Base-by-base conservation (phyloP, 2,329 filamentous ascomycete genomes). In the Sclerotinia borealis region DNA sequence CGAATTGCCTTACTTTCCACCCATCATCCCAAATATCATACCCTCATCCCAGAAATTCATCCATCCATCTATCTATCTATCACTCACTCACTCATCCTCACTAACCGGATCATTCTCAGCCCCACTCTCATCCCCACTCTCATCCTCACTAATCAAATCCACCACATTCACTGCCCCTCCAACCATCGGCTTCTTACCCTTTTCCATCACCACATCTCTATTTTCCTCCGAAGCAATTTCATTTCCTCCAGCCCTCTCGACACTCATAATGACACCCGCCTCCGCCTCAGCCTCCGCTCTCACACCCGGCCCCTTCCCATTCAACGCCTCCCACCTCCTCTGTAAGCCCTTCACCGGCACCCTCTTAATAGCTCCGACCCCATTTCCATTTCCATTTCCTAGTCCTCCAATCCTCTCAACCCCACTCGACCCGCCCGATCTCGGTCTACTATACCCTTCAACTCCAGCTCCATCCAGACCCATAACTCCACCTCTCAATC, bases 291-390 rank as follows among this genome's bases (percentile, higher is more conserved):
- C 29, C 7, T n/a, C 37, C n/a, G 19, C 27, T 15, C 17, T 48
- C 3, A 19, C 9, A 25, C 37, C 37, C 1, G 55, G 15, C 3
- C 43, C 25, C 34, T 47, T 54, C 34, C 59, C 59, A 36, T 63
- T 52, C 37, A 64, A 51, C 19, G 59, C 50, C 37, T 64, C 63
- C 63, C 63, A 64, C 17, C 27, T 56, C 43, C 59, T 31, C 36
- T 64, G 63, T 15, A 47, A 37, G 3, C 22, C 48, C 4, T 15
- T 22, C 15, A 62, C 51, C 1, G 59, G 63, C 1, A 64, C 59
- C 29, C 52, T 64, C 59, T 62, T 63, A 4, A 34, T 13, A 10
- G 36, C 34, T 13, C 41, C 37, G 17, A 5, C 22, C 13, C 19
- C n/a, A 31, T 36, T 58, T n/a, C 39, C 39, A n/a, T n/a, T n/a